Percentiles rank a stretch among this genome's conserved stretches.
Evolutionary conservation across 2,329 filamentous ascomycete species (phyloP).

Genomic region (Coleophoma eucalyptorum): DNA sequence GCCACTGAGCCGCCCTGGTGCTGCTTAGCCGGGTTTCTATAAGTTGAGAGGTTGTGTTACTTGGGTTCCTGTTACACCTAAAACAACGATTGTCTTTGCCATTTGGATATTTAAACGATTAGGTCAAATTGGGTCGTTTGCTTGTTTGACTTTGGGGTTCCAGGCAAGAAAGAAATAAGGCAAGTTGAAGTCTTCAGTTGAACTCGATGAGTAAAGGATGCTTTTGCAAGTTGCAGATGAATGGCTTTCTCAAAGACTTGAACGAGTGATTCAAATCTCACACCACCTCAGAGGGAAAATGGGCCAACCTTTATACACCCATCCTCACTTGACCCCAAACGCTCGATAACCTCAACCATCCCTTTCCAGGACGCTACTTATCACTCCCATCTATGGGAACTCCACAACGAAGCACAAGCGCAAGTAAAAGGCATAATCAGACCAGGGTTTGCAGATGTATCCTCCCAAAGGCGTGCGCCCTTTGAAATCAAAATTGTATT

Average conservation of each 20-base stretch:
- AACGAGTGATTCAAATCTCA: too few relatives aligned
- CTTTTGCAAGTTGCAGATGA: too few relatives aligned
- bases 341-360: too few relatives aligned
- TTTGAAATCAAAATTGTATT: too few relatives aligned
- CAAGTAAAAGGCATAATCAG: not conserved
- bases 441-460: not conserved
- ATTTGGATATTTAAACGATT: not conserved
- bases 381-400: not conserved
- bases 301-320: too few relatives aligned
- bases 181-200: not conserved
- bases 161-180: not conserved
- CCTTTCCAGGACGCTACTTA: too few relatives aligned
- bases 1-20: constrained; percentile 42
- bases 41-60: not conserved
- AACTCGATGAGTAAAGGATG: not conserved
- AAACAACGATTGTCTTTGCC: constrained; percentile 39
- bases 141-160: not conserved
- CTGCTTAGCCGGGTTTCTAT: not conserved
- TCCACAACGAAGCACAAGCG: not conserved
- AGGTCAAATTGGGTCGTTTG: not conserved
- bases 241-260: too few relatives aligned
- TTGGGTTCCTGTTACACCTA: constrained; percentile 56
- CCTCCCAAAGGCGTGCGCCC: too few relatives aligned
- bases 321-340: too few relatives aligned
- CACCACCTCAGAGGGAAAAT: too few relatives aligned